A percentile compares a stretch with the other conserved stretches of the same genome.
These are phyloP conservation scores for Ichthyophthirius multifiliis DNA, from an alignment of 169 alveolate species.

Conservation along the genomic window DNA sequence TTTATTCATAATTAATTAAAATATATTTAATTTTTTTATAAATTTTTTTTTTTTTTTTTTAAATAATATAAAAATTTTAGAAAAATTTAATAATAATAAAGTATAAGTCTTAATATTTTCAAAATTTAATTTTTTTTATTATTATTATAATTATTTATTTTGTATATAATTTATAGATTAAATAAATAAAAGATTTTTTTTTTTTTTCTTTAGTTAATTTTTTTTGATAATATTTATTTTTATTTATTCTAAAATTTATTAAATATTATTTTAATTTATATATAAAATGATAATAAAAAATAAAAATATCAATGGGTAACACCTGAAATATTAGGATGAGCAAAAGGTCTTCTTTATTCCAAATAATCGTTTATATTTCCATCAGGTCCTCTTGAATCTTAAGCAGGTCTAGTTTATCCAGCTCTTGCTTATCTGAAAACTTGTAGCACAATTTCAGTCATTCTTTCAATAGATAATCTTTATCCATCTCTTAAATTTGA, in stretches of 20 bases:
- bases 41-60: too few species aligned
- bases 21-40: too few species aligned
- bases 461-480: constrained; percentile 29
- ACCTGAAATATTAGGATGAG: constrained; percentile 19
- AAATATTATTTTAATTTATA: too few species aligned
- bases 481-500: constrained; percentile 35
- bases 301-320: constrained; percentile 47
- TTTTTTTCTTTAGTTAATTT: background rate
- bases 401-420: constrained; percentile 26
- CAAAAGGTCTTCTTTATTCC: constrained; percentile 44
- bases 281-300: too few species aligned
- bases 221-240: background rate
- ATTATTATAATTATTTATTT: constrained; percentile 1
- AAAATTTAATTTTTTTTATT: too few species aligned
- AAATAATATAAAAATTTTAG: too few species aligned
- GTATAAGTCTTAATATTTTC: too few species aligned
- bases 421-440: constrained; percentile 44
- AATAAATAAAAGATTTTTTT: background rate
- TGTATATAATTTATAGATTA: background rate
- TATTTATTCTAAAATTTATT: background rate
- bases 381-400: constrained; percentile 21
- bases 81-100: too few species aligned
- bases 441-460: constrained; percentile 32
- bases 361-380: constrained; percentile 38
- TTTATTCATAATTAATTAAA: too few species aligned